Evolutionary conservation across 495 filamentous ascomycete genomes (phyloP).

Genomic region (Aspergillus homomorphus): DNA sequence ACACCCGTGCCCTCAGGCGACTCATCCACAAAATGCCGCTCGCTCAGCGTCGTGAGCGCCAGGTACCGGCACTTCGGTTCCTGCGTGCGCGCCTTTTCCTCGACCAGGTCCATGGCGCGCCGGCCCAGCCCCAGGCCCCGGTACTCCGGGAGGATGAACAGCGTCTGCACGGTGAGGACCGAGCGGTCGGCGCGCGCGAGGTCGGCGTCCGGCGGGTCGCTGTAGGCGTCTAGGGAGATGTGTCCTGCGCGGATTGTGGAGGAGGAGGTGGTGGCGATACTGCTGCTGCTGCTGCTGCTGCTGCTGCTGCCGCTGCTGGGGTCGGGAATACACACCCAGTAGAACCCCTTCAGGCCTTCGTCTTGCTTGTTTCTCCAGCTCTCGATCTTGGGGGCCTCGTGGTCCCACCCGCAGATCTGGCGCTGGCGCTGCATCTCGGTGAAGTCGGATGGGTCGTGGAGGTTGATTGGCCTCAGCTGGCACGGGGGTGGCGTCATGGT

Average conservation of each 20-base stretch:
- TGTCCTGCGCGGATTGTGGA: slow-evolving; percentile 20
- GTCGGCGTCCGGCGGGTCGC: slow-evolving; percentile 14
- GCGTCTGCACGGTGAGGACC: slow-evolving; percentile 18
- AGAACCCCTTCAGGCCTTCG: slow-evolving; percentile 20
- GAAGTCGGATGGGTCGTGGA: background rate
- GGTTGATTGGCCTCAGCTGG: slow-evolving; percentile 1
- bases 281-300: no score
- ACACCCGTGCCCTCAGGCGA: slow-evolving; percentile 18
- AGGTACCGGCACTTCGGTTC: slow-evolving; percentile 20
- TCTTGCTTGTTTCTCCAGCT: slow-evolving; percentile 18
- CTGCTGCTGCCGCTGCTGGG: background rate
- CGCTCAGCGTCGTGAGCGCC: slow-evolving; percentile 22
- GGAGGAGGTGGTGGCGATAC: background rate
- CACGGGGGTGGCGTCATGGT: background rate
- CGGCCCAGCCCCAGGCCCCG: slow-evolving; percentile 17
- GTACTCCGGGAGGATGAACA: slow-evolving; percentile 28
- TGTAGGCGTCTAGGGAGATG: slow-evolving; percentile 26
- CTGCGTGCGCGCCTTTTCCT: slow-evolving; percentile 13
- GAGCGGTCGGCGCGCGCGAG: slow-evolving; percentile 17
- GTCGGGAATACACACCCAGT: slow-evolving; percentile 21
- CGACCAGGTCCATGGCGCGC: slow-evolving; percentile 18
- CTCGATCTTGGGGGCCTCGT: slow-evolving; percentile 12
- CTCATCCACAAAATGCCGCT: slow-evolving; percentile 25
- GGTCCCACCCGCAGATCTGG: slow-evolving; percentile 9
- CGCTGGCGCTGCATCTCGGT: slow-evolving; percentile 3